Evolutionary conservation across 768 basidiomycete species (phyloP).

Genomic region (Tylopilus sp.): DNA sequence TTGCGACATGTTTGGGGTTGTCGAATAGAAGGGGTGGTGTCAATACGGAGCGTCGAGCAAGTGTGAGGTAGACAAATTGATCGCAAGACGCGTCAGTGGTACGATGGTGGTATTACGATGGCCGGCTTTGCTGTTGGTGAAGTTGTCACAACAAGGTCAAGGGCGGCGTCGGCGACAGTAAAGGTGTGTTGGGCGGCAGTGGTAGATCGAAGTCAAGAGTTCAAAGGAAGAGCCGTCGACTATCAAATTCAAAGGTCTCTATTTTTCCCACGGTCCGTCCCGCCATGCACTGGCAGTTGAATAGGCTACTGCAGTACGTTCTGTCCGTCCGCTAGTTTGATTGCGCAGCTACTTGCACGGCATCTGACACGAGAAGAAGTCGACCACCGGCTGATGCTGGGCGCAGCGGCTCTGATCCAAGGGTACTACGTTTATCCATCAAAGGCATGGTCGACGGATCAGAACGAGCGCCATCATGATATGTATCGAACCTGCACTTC

Average conservation of each 20-base stretch:
- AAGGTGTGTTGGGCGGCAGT: slow-evolving; percentile 10
- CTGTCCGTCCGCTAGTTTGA: not conserved
- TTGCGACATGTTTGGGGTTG: slow-evolving; percentile 30
- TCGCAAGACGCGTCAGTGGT: slow-evolving; percentile 23
- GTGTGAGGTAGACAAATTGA: slow-evolving; percentile 16
- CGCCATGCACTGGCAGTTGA: no score
- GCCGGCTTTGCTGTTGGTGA: slow-evolving; percentile 11
- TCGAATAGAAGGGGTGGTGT: no score
- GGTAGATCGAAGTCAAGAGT: slow-evolving; percentile 32
- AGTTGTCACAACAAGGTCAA: slow-evolving; percentile 12
- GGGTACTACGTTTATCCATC: no score
- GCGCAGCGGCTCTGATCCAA: no score
- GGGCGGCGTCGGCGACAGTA: slow-evolving; percentile 11
- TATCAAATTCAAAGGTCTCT: slow-evolving; percentile 26
- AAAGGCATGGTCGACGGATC: no score
- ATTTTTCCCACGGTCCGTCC: slow-evolving; percentile 26
- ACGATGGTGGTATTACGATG: slow-evolving; percentile 15
- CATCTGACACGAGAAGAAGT: no score
- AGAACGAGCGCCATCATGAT: no score
- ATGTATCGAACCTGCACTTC: no score
- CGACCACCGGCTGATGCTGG: no score
- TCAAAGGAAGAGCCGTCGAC: slow-evolving; percentile 22
- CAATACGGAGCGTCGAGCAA: slow-evolving; percentile 7
- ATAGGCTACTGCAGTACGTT: not conserved
- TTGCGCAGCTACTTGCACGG: no score